Evolutionary conservation across 371 early-diverging fungal genomes (phyloP), one percentile per base, ranked within the genome.

Genomic region (Sporodiniella umbellata): DNA sequence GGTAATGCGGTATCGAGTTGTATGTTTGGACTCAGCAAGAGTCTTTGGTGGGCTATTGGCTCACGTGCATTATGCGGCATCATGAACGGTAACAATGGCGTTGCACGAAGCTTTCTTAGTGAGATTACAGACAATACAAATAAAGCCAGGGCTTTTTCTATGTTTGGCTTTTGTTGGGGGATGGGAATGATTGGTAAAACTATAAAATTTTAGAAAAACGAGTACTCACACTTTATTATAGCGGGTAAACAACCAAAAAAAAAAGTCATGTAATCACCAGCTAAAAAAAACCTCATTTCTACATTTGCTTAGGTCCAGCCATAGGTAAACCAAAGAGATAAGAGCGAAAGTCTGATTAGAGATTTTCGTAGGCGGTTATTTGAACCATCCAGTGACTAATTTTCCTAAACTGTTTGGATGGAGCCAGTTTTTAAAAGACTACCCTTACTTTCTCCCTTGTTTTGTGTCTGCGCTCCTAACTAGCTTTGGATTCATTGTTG

Each of bases 361-460:
- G 4, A 35, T 14, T 5, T 14, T 7, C 8, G 12, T 19, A n/a
- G 93, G 94, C 25, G 94, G 94, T 2, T 75, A 86, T 35, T 80
- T 96, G 5, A 66, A 85, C 3, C 78, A 89, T 25, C 95, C 96
- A 2, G 88, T 67, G 0, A 70, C 77, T 8, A 75, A 81, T 23
- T 89, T 81, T 37, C 93, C 94, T 0, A 43, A 42, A 2, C 35
- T 86, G 3, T 93, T 95, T 73, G 88, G 88, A 7, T 42, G 72
- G 25, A 72, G 64, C 50, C 47, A 51, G 15, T 75, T 94, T 42
- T 80, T 94, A 26, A 71, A 62, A 18, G 61, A 65, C 1, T 90
- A 84, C 51, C 95, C 95, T 1, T 95, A 94, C 64, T 81, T 91
- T 44, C 80, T 96, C 10, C 96, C 96, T 0, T 96, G 94, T 53